phyloP scores from a whole-genome alignment of 2,329 filamentous ascomycete species.

The Colletotrichum liriopes region DNA sequence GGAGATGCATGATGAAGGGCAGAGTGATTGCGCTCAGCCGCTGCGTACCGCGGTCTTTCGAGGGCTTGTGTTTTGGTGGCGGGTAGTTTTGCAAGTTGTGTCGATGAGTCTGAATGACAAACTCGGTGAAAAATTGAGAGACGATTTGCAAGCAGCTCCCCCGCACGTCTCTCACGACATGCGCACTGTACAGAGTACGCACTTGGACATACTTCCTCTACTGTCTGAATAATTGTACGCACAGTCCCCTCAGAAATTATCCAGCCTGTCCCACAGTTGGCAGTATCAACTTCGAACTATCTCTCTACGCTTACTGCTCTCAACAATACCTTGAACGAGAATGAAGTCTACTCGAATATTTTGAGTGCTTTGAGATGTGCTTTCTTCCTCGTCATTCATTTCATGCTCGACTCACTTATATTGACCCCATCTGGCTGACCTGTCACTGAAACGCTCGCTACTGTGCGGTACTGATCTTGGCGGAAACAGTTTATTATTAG shows the following conservation, averaged over 20 bases:
- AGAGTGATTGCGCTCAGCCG: neutral
- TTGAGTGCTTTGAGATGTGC: neutral
- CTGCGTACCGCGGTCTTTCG: neutral
- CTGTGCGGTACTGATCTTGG: no score
- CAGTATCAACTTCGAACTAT: neutral
- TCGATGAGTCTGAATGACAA: constrained; percentile 1
- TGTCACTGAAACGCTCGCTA: neutral
- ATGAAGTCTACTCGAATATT: neutral
- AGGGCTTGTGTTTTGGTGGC: constrained; percentile 9
- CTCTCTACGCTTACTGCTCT: neutral
- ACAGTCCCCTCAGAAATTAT: neutral
- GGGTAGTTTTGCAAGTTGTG: constrained; percentile 2
- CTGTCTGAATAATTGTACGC: neutral
- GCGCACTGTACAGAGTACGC: constrained; percentile 2
- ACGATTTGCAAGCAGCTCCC: constrained; percentile 39
- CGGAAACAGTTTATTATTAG: neutral
- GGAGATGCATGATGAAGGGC: constrained; percentile 40
- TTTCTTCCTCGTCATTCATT: neutral
- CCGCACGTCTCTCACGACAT: neutral
- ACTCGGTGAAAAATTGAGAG: constrained; percentile 23
- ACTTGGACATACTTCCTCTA: rapidly evolving
- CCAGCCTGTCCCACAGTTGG: neutral
- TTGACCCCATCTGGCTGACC: neutral
- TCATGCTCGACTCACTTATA: neutral
- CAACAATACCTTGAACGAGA: neutral